phyloP scores from a whole-genome alignment of 2,329 filamentous ascomycete genomes.

The Aspergillus sp. region DNA sequence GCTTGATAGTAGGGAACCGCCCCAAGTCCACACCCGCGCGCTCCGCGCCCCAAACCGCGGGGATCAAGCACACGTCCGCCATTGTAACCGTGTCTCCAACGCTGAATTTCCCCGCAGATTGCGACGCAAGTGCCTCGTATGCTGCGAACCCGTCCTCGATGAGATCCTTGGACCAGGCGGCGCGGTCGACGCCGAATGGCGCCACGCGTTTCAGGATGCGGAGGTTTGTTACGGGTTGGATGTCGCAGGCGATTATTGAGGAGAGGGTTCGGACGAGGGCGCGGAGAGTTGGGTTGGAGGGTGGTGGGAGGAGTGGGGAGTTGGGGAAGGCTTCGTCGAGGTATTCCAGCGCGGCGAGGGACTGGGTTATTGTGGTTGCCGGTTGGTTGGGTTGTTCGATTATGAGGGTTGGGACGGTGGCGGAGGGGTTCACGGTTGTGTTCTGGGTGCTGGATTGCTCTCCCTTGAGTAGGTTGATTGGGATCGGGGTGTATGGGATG shows the following conservation, averaged over 20 bases:
- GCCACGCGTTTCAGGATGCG: slow-evolving; percentile 53
- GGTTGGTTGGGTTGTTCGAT: slow-evolving; percentile 25
- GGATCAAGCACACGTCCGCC: slow-evolving; percentile 60
- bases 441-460: slow-evolving; percentile 53
- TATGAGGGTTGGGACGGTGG: slow-evolving; percentile 56
- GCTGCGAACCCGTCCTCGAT: slow-evolving; percentile 56
- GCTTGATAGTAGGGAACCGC: slow-evolving; percentile 49
- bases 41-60: slow-evolving; percentile 59
- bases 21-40: slow-evolving; percentile 55
- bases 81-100: slow-evolving; percentile 57
- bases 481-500: slow-evolving; percentile 48
- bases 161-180: slow-evolving; percentile 53
- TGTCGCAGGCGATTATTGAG: slow-evolving; percentile 56
- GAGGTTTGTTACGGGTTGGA: slow-evolving; percentile 62
- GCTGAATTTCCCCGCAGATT: slow-evolving; percentile 50
- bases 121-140: slow-evolving; percentile 50
- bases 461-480: slow-evolving; percentile 55
- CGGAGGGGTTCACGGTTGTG: slow-evolving; percentile 53
- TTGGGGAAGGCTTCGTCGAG: slow-evolving; percentile 57
- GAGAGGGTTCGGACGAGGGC: slow-evolving; percentile 56
- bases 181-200: slow-evolving; percentile 44
- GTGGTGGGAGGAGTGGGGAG: slow-evolving; percentile 49
- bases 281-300: slow-evolving; percentile 40
- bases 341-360: slow-evolving; percentile 61
- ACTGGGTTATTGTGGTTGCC: slow-evolving; percentile 53